These are phyloP conservation scores for Scolecobasidium constrictum DNA, from an alignment of 2,329 filamentous ascomycete species.

Conservation along the genomic window DNA sequence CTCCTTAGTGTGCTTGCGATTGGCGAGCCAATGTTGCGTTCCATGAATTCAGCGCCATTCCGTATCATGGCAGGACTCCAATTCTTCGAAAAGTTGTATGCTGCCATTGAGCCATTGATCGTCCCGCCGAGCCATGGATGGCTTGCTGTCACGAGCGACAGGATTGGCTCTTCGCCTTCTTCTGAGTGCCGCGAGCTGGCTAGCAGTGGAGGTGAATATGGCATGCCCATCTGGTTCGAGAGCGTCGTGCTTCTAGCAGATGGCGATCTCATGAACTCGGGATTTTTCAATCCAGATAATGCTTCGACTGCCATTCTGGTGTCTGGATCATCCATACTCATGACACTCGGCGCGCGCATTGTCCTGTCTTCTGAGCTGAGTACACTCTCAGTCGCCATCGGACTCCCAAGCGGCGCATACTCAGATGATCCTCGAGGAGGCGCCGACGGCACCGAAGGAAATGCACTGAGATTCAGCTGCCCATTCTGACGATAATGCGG, in stretches of 20 bases:
- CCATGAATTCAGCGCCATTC: slow-evolving; percentile 82
- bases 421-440: slow-evolving; percentile 4
- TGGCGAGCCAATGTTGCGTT: slow-evolving; percentile 71
- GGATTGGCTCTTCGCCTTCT: slow-evolving; percentile 57
- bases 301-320: slow-evolving; percentile 40
- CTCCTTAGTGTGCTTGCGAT: slow-evolving; percentile 77
- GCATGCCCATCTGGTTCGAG: slow-evolving; percentile 16
- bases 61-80: slow-evolving; percentile 80
- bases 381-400: slow-evolving; percentile 33
- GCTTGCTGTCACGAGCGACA: slow-evolving; percentile 77
- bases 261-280: slow-evolving; percentile 34
- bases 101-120: slow-evolving; percentile 73
- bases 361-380: slow-evolving; percentile 28
- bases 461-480: slow-evolving; percentile 15
- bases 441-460: slow-evolving; percentile 23
- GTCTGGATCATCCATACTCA: slow-evolving; percentile 37
- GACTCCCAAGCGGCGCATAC: slow-evolving; percentile 24
- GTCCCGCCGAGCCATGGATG: slow-evolving; percentile 79
- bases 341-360: slow-evolving; percentile 27
- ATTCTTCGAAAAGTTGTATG: slow-evolving; percentile 79
- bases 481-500: slow-evolving; percentile 18
- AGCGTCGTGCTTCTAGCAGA: slow-evolving; percentile 24
- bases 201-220: neutral
- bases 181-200: slow-evolving; percentile 11
- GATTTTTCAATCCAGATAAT: slow-evolving; percentile 37